Evolutionary conservation across 371 early-diverging fungal species (phyloP).

Genomic region (Mucor lusitanicus): DNA sequence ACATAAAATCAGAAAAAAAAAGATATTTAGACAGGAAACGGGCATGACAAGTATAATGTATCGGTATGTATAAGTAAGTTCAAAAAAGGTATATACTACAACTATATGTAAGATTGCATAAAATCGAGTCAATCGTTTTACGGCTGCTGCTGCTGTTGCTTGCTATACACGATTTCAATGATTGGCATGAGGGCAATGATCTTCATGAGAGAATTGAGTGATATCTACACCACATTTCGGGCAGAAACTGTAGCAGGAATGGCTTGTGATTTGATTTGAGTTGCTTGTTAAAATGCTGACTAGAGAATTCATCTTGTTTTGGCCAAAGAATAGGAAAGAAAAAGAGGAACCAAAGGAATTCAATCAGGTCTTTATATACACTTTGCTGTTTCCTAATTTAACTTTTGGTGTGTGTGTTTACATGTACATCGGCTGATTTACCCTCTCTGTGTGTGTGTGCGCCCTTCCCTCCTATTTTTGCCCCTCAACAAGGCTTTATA

Average conservation of each 20-base stretch:
- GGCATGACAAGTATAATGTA: no score
- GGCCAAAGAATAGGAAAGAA: neutral
- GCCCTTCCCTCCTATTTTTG: neutral
- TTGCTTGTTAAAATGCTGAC: neutral
- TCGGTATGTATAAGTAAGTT: neutral
- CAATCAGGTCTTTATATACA: neutral
- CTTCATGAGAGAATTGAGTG: slow-evolving; percentile 26
- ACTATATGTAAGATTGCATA: neutral
- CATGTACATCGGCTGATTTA: neutral
- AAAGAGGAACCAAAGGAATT: neutral
- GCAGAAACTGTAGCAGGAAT: slow-evolving; percentile 19
- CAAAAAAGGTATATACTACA: neutral
- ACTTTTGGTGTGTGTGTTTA: neutral
- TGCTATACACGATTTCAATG: neutral
- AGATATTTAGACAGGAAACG: neutral
- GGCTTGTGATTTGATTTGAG: neutral
- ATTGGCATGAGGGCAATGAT: slow-evolving; percentile 15
- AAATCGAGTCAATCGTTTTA: slow-evolving; percentile 2
- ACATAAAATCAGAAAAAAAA: neutral
- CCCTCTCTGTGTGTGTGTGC: neutral
- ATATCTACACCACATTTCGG: slow-evolving; percentile 27
- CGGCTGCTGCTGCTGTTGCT: neutral
- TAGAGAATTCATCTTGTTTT: neutral
- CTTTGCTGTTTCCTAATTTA: neutral
- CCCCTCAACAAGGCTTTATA: neutral